Evolutionary conservation across 352 stramenopile species (phyloP), one percentile per base, ranked within the genome.

Genomic region (Globisporangium radiosum): DNA sequence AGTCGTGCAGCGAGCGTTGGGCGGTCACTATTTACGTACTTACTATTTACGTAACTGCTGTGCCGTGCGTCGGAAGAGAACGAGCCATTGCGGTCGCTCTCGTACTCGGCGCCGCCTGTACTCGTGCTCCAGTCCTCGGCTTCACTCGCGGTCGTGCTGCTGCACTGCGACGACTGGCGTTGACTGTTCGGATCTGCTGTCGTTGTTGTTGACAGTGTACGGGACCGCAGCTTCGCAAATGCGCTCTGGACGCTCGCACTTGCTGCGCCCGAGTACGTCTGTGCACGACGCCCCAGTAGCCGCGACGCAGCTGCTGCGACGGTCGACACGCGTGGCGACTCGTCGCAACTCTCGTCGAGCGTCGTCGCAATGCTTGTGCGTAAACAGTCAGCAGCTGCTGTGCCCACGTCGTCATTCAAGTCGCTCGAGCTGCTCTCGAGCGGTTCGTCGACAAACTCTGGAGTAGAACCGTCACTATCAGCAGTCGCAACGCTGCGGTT

Each of bases 51-150:
- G 19, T 38, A 57, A 58, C 51, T 70, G 52, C 43, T 54, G 68
- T 15, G 47, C 3, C n/a, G 39, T 8, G 36, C 36, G 5, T 37
- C 4, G 25, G 25, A 33, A 36, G 6, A 8, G 7, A 7, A 11
- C 13, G 15, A 42, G 37, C 10, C 51, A 8, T 37, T n/a, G 6
- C 7, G 7, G 37, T 56, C 37, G 45, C 45, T 50, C 14, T 50
- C 45, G 45, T 44, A 62, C 33, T 76, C 87, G 40, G 71, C 76
- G 49, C 81, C 73, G 48, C 85, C 73, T 36, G 87, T 76, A 57
- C 76, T 85, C 3, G 79, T 73, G 17, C 72, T 72, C 36, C 74
- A 72, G 47, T 84, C 55, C 14, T 59, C 61, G 7, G 57, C 38
- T 10, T 64, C 49, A 47, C 36, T 68, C 11, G 36, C 57, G 37